phyloP scores from a whole-genome alignment of 2,329 filamentous ascomycete genomes.

The Trichoderma guizhouense region DNA sequence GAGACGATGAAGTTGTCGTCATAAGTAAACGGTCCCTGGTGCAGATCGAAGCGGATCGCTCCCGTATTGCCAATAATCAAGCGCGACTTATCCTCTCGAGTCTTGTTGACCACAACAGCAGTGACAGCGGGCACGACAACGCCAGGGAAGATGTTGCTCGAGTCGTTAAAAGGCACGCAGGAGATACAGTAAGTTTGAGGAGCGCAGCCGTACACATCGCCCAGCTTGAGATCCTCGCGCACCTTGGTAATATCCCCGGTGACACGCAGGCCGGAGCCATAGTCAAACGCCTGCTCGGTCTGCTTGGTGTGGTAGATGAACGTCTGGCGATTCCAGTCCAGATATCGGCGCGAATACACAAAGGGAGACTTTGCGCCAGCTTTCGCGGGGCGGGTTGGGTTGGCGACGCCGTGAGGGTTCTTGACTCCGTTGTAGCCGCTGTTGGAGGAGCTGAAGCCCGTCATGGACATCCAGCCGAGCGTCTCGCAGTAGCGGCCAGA shows the following conservation, averaged over 20 bases:
- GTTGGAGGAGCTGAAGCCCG: conserved; percentile 50
- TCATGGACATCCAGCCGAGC: conserved; percentile 63
- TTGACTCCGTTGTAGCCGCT: conserved; percentile 38
- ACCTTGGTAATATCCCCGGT: conserved; percentile 48
- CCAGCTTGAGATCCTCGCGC: conserved; percentile 53
- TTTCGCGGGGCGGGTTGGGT: conserved; percentile 40
- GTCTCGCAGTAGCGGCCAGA: conserved; percentile 67
- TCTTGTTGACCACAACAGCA: conserved; percentile 49
- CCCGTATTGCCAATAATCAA: conserved; percentile 61
- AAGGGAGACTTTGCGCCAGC: conserved; percentile 37
- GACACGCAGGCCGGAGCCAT: conserved; percentile 42
- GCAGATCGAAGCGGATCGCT: conserved; percentile 58
- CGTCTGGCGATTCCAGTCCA: conserved; percentile 66
- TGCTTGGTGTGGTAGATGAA: conserved; percentile 61
- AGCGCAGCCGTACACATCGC: conserved; percentile 56
- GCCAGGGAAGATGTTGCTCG: conserved; percentile 51
- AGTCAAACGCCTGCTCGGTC: conserved; percentile 50
- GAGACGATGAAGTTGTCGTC: conserved; percentile 53
- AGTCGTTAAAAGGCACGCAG: conserved; percentile 51
- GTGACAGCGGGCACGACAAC: conserved; percentile 50
- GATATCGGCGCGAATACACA: conserved; percentile 57
- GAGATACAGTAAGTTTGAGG: conserved; percentile 57
- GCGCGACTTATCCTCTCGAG: conserved; percentile 47
- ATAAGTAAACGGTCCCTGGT: conserved; percentile 59
- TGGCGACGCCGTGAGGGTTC: conserved; percentile 37